phyloP scores from a whole-genome alignment of 306 rosid genomes.

The Quercus bicolor region DNA sequence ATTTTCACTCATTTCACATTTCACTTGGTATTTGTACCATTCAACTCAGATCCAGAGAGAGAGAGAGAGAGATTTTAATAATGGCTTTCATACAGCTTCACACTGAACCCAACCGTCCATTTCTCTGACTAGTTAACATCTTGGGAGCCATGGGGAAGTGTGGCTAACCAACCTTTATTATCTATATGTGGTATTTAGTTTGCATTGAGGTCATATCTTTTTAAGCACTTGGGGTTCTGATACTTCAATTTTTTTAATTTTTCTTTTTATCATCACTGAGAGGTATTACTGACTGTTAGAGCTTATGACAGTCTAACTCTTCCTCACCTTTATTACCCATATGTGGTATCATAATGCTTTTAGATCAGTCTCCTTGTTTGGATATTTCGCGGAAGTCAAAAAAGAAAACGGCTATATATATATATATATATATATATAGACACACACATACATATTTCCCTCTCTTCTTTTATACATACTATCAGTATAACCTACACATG shows the following conservation, averaged over 20 bases:
- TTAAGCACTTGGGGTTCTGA: conserved; percentile 23
- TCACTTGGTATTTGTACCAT: conserved; percentile 31
- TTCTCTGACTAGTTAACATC: conserved; percentile 36
- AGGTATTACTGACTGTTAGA: conserved; percentile 32
- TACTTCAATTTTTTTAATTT: neutral
- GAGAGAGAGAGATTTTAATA: conserved; percentile 16
- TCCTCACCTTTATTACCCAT: conserved; percentile 28
- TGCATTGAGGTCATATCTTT: conserved; percentile 39
- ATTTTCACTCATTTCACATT: conserved; percentile 9
- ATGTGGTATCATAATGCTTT: conserved; percentile 32
- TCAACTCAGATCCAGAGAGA: conserved; percentile 23
- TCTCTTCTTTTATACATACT: neutral
- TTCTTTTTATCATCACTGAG: conserved; percentile 17
- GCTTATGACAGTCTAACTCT: conserved; percentile 27
- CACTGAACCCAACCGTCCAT: conserved; percentile 38
- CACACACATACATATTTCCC: neutral
- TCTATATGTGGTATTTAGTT: conserved; percentile 28
- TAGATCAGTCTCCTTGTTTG: conserved; percentile 31
- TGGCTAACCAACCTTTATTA: conserved; percentile 27
- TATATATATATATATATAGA: no score
- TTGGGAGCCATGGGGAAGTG: conserved; percentile 29
- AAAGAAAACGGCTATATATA: conserved; percentile 17
- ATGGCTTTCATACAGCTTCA: conserved; percentile 22
- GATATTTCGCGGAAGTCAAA: conserved; percentile 41
- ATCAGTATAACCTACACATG: neutral